Conservation (phyloP, 2,329 filamentous ascomycete genomes). For the Trichoderma semiorbis region DNA sequence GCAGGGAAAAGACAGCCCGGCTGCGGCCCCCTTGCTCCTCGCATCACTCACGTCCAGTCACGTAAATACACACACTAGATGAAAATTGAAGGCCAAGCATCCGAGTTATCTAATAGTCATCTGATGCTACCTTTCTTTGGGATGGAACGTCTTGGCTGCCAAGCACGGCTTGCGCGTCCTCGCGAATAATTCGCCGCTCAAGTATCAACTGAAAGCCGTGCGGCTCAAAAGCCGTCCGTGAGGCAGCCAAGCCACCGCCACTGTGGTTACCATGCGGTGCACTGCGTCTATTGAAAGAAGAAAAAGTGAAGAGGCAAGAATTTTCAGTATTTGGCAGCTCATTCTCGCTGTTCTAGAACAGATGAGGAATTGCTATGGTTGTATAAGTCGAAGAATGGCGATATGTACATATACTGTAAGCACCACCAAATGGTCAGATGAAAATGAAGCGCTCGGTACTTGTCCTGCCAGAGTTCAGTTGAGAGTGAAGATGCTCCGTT, state of each 20-base stretch:
- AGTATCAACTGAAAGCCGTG: not conserved
- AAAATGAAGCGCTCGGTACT: not conserved
- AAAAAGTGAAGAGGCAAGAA: not conserved
- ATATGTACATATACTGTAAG: not conserved
- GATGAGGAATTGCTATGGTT: not conserved
- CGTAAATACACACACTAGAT: not conserved
- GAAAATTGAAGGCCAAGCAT: not conserved
- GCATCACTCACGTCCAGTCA: not conserved
- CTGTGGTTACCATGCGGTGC: not conserved
- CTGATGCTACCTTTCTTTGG: not conserved
- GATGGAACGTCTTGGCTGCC: not conserved
- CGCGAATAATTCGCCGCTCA: not conserved
- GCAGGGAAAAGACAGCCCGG: not conserved
- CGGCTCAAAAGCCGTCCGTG: not conserved
- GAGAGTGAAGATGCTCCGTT: not conserved
- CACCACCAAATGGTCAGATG: not conserved
- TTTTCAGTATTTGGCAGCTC: not conserved
- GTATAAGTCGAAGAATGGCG: not conserved
- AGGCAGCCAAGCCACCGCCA: not conserved
- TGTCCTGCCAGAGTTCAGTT: not conserved
- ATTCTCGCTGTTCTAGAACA: not conserved
- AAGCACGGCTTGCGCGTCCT: constrained; percentile 1
- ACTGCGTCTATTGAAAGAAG: not conserved
- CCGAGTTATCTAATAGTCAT: not conserved
- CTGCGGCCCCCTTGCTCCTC: not conserved